Evolutionary conservation across 2,329 filamentous ascomycete genomes (phyloP), one percentile per base, ranked within the genome.

Genomic region (Chrysoporthe austroafricana): DNA sequence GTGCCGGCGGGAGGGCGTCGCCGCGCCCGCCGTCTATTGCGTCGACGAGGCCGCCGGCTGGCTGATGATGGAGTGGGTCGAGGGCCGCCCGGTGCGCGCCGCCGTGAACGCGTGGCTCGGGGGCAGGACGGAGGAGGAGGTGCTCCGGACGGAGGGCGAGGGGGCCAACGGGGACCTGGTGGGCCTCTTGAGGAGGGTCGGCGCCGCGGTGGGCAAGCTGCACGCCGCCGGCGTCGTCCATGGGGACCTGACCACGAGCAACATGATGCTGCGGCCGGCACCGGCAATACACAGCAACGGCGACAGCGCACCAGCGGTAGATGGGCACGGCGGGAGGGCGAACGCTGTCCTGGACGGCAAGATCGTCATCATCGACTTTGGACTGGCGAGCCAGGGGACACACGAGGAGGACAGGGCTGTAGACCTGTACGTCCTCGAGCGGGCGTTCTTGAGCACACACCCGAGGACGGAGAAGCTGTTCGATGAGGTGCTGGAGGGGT

Each of bases 211-310:
- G 18, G 94, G 91, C 8, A 85, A 78, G 65, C 82, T 99, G 83
- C 96, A 99, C 82, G 86, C 85, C 65, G 85, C 89, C n/a, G 95
- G 95, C 18, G 87, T 98, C 66, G 89, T 97, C 68, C 96, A 99
- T 81, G 96, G 96, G 52, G 96, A 99, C 81, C 80, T 99, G 80
- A 99, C 96, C 69, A 99, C 94, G 71, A 97, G 94, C 80, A 99
- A 99, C 80, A 85, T 99, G 81, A 97, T 99, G 90, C 77, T 98
- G 72, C 78, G 87, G 69, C 83, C 84, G 16, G 75, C 74, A 26
- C 63, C 71, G 52, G 71, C 72, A n/a, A 56, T 68, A 56, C 7
- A 68, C 6, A 66, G 68, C 13, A 52, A 72, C 44, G 64, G 69
- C 1, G 67, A 34, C 66, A 72, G 8, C 68, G 4, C 5, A 14